These are phyloP conservation scores for Cryptococcus maquisensis DNA, from an alignment of 1,284 basidiomycete genomes.

Conservation along the genomic window DNA sequence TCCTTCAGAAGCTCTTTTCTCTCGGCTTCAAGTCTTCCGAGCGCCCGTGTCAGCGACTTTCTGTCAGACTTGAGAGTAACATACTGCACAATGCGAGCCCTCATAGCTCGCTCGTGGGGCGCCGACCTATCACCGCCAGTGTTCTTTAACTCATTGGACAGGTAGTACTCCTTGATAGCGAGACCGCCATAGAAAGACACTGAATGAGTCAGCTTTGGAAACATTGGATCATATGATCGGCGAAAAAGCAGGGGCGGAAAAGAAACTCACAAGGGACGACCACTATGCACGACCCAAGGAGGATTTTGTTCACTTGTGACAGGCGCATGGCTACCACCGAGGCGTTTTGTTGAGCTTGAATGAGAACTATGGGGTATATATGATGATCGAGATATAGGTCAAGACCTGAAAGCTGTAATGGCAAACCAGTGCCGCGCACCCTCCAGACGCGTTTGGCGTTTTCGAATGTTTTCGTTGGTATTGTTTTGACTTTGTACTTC, in stretches of 20 bases:
- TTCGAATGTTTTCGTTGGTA: not conserved
- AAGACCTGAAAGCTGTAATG: too few species aligned
- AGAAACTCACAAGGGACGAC: conserved; percentile 32
- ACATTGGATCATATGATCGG: too few species aligned
- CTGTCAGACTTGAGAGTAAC: conserved; percentile 3
- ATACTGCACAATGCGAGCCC: conserved; percentile 32
- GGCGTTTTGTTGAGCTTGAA: too few species aligned
- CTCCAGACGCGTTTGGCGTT: too few species aligned
- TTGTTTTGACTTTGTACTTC: not conserved
- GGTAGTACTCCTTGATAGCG: conserved; percentile 31
- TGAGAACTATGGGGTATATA: too few species aligned
- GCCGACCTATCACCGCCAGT: conserved; percentile 8
- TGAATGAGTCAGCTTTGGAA: not conserved
- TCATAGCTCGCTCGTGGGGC: conserved; percentile 23
- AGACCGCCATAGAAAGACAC: conserved; percentile 35
- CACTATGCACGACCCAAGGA: conserved; percentile 27
- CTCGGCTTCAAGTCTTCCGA: conserved; percentile 30
- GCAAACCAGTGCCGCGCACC: too few species aligned
- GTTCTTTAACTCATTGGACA: conserved; percentile 22
- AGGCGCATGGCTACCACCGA: conserved; percentile 17
- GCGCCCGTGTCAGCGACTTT: not conserved
- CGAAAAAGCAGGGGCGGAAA: not conserved
- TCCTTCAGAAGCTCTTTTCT: conserved; percentile 30
- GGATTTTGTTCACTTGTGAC: conserved; percentile 33
- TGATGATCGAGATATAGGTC: too few species aligned